Base-by-base conservation (phyloP, 1,139 yeast genomes). In the Arxiozyma telluris region DNA sequence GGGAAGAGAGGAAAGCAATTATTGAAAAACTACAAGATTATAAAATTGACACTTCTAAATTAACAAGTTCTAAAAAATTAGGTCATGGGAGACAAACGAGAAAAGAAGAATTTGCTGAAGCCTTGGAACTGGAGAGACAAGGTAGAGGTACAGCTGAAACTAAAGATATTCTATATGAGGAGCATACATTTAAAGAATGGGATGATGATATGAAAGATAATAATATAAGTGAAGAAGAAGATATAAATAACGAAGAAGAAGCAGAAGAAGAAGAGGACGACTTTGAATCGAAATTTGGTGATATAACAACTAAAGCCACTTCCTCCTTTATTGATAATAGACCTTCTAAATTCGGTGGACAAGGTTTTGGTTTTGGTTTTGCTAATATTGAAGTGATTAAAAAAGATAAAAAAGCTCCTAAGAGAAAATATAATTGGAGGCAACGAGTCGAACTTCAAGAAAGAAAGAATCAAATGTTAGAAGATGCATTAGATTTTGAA, bases 1-100 rank as follows among this genome's bases (percentile, higher is more conserved):
- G 96, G 67, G 96, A 91, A 67, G 98, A 93, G 71, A 88, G 87
- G 71, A 87, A 86, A 61, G 79, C 79, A 4, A 74, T 93, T 55
- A 74, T 93, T 48, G 83, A 84, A 56, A 91, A 90, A 66, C 76
- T 93, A 49, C 76, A 84, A 44, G 76, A 76, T 23, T 83, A 95
- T 1, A 81, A 83, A 58, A 78, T 91, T 47, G 96, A 91, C 64
- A 82, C 96, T 0, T 72, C 82, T 0, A 63, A 80, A 20, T 73
- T 88, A 60, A 82, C 82, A 22, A 84, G 93, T 44, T 79, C 94
- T 43, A 88, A 87, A 67, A 77, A 80, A 2, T 75, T 91, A 51
- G 97, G 97, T 54, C 79, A 81, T 39, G 96, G 95, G 2, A 80
- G 78, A 58, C 84, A 81, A 58, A 87, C 96, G 0, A 81, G 79